These are phyloP conservation scores for Lasiodiplodia citricola DNA, from an alignment of 2,329 filamentous ascomycete genomes.

Conservation along the genomic window DNA sequence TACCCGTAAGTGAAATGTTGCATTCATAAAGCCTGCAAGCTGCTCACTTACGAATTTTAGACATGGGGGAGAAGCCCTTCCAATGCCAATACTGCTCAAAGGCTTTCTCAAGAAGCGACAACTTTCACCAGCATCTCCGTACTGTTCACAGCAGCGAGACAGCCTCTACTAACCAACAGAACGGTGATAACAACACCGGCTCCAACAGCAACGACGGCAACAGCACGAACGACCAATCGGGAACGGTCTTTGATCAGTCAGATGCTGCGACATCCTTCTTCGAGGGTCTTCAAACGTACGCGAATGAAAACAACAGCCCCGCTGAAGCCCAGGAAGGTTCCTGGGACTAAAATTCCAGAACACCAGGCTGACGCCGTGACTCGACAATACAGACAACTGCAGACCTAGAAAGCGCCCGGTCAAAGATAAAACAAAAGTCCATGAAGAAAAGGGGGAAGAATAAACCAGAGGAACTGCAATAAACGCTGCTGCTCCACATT, in stretches of 20 bases:
- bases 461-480: background rate
- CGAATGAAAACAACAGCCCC: constrained; percentile 18
- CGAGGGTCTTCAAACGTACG: constrained; percentile 22
- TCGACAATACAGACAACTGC: constrained; percentile 14
- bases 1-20: constrained; percentile 9
- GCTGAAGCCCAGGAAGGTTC: background rate
- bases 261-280: constrained; percentile 15
- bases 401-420: constrained; percentile 1
- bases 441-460: background rate
- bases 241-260: constrained; percentile 8
- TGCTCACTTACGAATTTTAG: background rate
- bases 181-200: background rate
- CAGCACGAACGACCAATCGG: constrained; percentile 1
- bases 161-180: background rate
- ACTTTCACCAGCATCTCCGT: constrained; percentile 21
- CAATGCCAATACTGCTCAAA: constrained; percentile 23
- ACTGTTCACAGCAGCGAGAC: constrained; percentile 22
- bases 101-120: constrained; percentile 25
- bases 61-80: constrained; percentile 23
- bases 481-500: background rate
- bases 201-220: background rate
- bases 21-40: background rate
- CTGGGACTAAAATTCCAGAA: constrained; percentile 11
- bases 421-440: background rate
- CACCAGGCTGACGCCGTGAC: constrained; percentile 18